Conservation (phyloP, 2,329 filamentous ascomycete genomes). For the Rutstroemia sp. region DNA sequence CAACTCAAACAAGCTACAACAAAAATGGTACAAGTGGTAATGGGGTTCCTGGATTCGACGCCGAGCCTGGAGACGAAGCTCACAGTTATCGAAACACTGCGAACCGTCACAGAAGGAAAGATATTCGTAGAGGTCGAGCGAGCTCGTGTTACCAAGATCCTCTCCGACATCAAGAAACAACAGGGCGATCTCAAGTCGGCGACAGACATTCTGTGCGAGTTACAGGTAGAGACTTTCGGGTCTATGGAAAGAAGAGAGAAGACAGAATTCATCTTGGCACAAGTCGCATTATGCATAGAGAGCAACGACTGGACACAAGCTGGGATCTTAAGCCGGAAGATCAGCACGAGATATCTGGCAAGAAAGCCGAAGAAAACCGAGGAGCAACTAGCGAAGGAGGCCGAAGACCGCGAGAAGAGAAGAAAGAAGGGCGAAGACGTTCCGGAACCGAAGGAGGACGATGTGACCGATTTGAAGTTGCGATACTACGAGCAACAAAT, state of each 20-base stretch:
- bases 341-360: constrained; percentile 86
- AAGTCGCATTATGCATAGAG: constrained; percentile 91
- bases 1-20: constrained; percentile 99
- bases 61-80: constrained; percentile 84
- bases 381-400: constrained; percentile 85
- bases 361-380: constrained; percentile 85
- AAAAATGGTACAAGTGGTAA: constrained; percentile 97
- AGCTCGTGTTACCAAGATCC: constrained; percentile 86
- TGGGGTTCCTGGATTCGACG: constrained; percentile 82
- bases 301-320: constrained; percentile 95
- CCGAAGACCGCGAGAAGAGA: constrained; percentile 82
- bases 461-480: constrained; percentile 94
- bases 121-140: constrained; percentile 99
- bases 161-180: constrained; percentile 95
- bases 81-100: constrained; percentile 85
- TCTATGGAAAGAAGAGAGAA: constrained; percentile 97
- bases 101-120: constrained; percentile 98
- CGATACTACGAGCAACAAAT: constrained; percentile 98
- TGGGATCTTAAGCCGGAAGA: constrained; percentile 88
- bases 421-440: constrained; percentile 73
- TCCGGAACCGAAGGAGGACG: constrained; percentile 70
- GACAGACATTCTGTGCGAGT: constrained; percentile 87
- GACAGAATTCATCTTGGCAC: constrained; percentile 96
- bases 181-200: constrained; percentile 89
- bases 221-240: constrained; percentile 97